phyloP scores from a whole-genome alignment of 768 basidiomycete genomes.

The Hericium rajendrae region DNA sequence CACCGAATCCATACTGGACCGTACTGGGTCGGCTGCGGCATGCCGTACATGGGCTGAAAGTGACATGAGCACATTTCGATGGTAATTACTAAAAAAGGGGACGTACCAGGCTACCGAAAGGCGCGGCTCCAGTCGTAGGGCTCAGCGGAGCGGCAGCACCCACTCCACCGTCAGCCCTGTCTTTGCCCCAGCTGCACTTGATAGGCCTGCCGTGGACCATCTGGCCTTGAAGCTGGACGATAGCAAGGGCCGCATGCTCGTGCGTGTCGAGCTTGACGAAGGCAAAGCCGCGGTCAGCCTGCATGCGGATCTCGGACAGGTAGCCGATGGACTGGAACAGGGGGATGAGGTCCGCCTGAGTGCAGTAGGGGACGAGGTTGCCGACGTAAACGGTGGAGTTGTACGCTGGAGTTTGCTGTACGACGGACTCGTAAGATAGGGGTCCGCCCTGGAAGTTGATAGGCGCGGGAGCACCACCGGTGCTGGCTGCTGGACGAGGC shows the following conservation, averaged over 20 bases:
- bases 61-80: background rate
- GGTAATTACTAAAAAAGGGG: background rate
- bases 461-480: conserved; percentile 69
- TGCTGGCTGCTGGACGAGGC: conserved; percentile 15
- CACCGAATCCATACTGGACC: conserved; percentile 73
- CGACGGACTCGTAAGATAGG: conserved; percentile 87
- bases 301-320: conserved; percentile 98
- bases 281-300: conserved; percentile 96
- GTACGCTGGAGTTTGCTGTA: conserved; percentile 85
- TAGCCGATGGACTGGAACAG: conserved; percentile 98
- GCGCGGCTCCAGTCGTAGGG: conserved; percentile 47
- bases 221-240: conserved; percentile 93
- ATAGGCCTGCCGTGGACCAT: conserved; percentile 96
- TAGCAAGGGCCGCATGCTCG: conserved; percentile 97
- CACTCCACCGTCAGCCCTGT: conserved; percentile 66
- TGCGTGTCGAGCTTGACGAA: conserved; percentile 99
- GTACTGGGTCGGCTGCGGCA: conserved; percentile 75
- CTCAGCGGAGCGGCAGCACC: conserved; percentile 46
- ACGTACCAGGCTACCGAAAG: conserved; percentile 77
- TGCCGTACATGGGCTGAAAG: conserved; percentile 76
- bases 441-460: conserved; percentile 88
- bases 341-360: conserved; percentile 95
- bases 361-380: conserved; percentile 94
- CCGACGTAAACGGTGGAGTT: conserved; percentile 98
- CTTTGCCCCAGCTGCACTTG: conserved; percentile 99